These are phyloP conservation scores for Malassezia pachydermatis DNA, from an alignment of 1,284 basidiomycete genomes.

Conservation along the genomic window DNA sequence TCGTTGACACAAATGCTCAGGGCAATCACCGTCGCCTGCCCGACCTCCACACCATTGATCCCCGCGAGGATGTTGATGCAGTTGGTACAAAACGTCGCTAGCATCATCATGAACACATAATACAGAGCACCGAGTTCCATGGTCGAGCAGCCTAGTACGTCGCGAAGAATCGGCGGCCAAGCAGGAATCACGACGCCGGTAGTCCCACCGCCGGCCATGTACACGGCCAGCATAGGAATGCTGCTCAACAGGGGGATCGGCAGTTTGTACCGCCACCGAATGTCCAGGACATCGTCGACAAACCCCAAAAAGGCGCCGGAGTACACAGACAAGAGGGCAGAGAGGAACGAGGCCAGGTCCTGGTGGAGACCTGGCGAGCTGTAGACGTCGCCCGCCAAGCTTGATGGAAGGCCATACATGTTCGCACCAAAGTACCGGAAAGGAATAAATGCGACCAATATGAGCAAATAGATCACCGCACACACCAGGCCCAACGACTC, in stretches of 20 bases:
- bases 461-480: slow-evolving; percentile 74
- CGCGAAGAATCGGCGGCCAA: slow-evolving; percentile 37
- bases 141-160: slow-evolving; percentile 56
- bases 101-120: slow-evolving; percentile 87
- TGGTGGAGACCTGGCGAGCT: slow-evolving; percentile 17
- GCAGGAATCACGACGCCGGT: slow-evolving; percentile 86
- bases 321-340: slow-evolving; percentile 76
- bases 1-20: slow-evolving; percentile 84
- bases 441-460: slow-evolving; percentile 53
- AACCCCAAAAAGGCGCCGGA: slow-evolving; percentile 90
- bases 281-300: slow-evolving; percentile 94
- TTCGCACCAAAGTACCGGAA: slow-evolving; percentile 37
- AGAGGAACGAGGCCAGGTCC: slow-evolving; percentile 80
- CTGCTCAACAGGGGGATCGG: slow-evolving; percentile 88
- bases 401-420: slow-evolving; percentile 1
- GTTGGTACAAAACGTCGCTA: slow-evolving; percentile 95
- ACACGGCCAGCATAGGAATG: slow-evolving; percentile 87
- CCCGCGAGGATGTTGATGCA: slow-evolving; percentile 98
- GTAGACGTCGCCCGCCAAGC: slow-evolving; percentile 1
- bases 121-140: slow-evolving; percentile 89
- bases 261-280: slow-evolving; percentile 94
- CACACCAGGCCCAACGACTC: slow-evolving; percentile 86
- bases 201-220: slow-evolving; percentile 83
- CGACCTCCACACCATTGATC: slow-evolving; percentile 83
- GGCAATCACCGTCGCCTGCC: slow-evolving; percentile 85